Percentiles rank a stretch among this genome's conserved stretches.
Conservation (phyloP, 2,329 filamentous ascomycete species). For the Phialocephala subalpina region DNA sequence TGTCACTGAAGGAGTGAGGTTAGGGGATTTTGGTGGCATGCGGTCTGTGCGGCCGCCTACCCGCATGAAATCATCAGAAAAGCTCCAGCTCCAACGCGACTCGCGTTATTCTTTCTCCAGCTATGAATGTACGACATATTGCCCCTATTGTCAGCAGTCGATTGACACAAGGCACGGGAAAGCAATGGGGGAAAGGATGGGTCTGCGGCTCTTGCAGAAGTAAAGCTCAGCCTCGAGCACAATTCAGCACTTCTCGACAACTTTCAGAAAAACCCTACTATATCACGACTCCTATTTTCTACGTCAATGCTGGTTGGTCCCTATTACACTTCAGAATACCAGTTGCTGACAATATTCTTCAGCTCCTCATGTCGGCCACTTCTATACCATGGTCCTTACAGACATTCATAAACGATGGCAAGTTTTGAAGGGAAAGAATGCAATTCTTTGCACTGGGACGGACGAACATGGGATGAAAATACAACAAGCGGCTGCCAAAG, state of each 20-base stretch:
- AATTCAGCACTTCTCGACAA: slow-evolving; percentile 32
- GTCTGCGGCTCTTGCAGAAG: slow-evolving; percentile 37
- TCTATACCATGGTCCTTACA: slow-evolving; percentile 90
- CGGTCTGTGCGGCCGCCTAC: not conserved
- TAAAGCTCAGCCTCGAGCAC: slow-evolving; percentile 14
- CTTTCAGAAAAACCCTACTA: slow-evolving; percentile 82
- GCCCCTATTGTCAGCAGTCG: slow-evolving; percentile 30
- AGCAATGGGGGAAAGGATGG: slow-evolving; percentile 29
- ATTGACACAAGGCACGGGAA: slow-evolving; percentile 17
- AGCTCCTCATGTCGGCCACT: slow-evolving; percentile 94
- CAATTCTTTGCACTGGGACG: slow-evolving; percentile 87
- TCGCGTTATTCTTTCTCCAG: not conserved
- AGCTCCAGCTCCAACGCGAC: not conserved
- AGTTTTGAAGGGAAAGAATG: slow-evolving; percentile 72
- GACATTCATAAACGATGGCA: slow-evolving; percentile 96
- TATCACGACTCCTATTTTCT: slow-evolving; percentile 96
- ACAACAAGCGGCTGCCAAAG: slow-evolving; percentile 80
- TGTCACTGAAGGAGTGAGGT: not conserved
- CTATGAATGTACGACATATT: slow-evolving; percentile 35
- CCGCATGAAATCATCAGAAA: not conserved
- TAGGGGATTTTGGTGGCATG: not conserved
- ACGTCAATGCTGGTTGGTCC: slow-evolving; percentile 86
- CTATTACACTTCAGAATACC: not conserved
- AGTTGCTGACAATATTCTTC: slow-evolving; percentile 23
- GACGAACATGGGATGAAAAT: slow-evolving; percentile 99